Evolutionary conservation across 202 grass and related monocot genomes (phyloP).

Genomic region (Eragrostis tef): DNA sequence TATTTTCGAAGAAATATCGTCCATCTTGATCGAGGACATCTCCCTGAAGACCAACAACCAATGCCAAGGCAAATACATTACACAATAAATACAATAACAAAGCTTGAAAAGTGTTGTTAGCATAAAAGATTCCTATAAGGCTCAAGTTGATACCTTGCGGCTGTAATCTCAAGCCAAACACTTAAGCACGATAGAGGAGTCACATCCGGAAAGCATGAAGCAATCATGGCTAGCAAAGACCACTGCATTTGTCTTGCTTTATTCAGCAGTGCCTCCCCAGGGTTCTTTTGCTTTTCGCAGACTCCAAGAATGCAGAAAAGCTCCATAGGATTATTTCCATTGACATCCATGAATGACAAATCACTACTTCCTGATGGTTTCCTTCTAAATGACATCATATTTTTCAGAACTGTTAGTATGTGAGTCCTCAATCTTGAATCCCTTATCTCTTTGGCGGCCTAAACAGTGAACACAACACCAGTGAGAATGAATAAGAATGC

Average conservation of each 20-base stretch:
- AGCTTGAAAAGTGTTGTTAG: slow-evolving; percentile 42
- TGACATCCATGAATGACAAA: slow-evolving; percentile 49
- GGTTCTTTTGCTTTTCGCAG: slow-evolving; percentile 91
- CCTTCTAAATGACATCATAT: slow-evolving; percentile 63
- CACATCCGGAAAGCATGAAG: slow-evolving; percentile 92
- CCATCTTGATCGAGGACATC: slow-evolving; percentile 75
- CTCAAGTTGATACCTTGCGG: slow-evolving; percentile 65
- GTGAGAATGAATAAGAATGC: slow-evolving; percentile 42
- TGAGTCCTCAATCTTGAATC: slow-evolving; percentile 83
- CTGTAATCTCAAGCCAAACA: slow-evolving; percentile 97
- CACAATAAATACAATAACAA: slow-evolving; percentile 46
- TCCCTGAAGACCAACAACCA: slow-evolving; percentile 60
- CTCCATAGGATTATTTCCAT: slow-evolving; percentile 62
- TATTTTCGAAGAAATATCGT: slow-evolving; percentile 71
- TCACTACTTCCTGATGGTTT: slow-evolving; percentile 74
- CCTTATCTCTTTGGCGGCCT: slow-evolving; percentile 87
- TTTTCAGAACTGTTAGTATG: slow-evolving; percentile 83
- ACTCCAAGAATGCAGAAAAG: slow-evolving; percentile 77
- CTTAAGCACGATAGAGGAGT: slow-evolving; percentile 77
- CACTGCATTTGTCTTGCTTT: slow-evolving; percentile 89
- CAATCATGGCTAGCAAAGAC: slow-evolving; percentile 86
- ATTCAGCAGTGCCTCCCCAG: slow-evolving; percentile 80
- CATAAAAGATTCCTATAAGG: slow-evolving; percentile 29
- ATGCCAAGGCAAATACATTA: slow-evolving; percentile 48
- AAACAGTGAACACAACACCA: slow-evolving; percentile 53